A percentile compares a stretch with the other conserved stretches of the same genome.
These are phyloP conservation scores for Cucurbita pepo DNA, from an alignment of 306 rosid genomes.

Conservation along the genomic window DNA sequence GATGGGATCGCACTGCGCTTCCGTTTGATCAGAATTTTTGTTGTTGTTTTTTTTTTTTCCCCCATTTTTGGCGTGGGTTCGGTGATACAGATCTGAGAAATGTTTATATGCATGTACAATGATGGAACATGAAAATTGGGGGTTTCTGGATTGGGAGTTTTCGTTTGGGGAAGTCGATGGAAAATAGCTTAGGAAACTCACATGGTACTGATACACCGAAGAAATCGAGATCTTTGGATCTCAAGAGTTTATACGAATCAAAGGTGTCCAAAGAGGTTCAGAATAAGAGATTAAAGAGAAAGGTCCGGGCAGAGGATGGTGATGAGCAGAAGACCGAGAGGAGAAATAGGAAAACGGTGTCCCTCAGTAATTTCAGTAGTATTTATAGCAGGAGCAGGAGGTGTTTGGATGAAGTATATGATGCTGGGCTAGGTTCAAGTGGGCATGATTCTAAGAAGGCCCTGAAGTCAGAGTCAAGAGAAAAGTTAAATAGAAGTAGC, in stretches of 20 bases:
- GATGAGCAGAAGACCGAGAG: slow-evolving; percentile 31
- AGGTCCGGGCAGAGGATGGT: slow-evolving; percentile 18
- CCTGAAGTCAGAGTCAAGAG: slow-evolving; percentile 24
- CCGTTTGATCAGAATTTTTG: slow-evolving; percentile 7
- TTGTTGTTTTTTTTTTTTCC: slow-evolving; percentile 7
- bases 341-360: slow-evolving; percentile 47
- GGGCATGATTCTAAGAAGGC: slow-evolving; percentile 18
- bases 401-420: slow-evolving; percentile 29
- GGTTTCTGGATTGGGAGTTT: slow-evolving; percentile 28
- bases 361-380: slow-evolving; percentile 64
- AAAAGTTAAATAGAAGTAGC: slow-evolving; percentile 28
- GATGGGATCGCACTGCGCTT: slow-evolving; percentile 17
- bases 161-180: slow-evolving; percentile 57
- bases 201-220: slow-evolving; percentile 47
- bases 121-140: slow-evolving; percentile 66
- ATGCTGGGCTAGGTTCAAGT: slow-evolving; percentile 24
- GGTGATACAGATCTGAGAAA: slow-evolving; percentile 58
- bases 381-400: slow-evolving; percentile 34
- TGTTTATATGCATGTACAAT: slow-evolving; percentile 33
- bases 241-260: slow-evolving; percentile 59
- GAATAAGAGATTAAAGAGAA: slow-evolving; percentile 40
- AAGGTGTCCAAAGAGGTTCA: slow-evolving; percentile 19
- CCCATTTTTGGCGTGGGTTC: slow-evolving; percentile 15
- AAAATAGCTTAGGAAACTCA: slow-evolving; percentile 43
- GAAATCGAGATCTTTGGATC: slow-evolving; percentile 75